Percentiles rank a stretch among this genome's conserved stretches.
Evolutionary conservation across 1,139 yeast species (phyloP).

Genomic region (Yamadazyma blattariae): DNA sequence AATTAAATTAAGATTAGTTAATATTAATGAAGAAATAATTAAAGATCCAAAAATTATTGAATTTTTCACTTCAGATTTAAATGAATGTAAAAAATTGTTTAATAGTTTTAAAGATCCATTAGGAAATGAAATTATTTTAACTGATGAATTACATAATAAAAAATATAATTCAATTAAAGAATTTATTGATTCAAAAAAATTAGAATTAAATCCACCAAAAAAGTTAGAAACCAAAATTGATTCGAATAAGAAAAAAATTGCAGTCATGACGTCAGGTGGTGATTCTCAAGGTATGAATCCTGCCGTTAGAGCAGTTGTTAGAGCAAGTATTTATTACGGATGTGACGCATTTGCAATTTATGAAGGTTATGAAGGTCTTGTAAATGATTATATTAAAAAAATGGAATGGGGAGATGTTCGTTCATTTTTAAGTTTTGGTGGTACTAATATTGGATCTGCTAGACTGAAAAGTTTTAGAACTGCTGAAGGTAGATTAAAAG

Average conservation of each 20-base stretch:
- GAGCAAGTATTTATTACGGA: conserved; percentile 68
- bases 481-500: conserved; percentile 63
- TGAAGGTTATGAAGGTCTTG: conserved; percentile 79
- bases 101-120: conserved; percentile 13
- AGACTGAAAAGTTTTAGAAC: conserved; percentile 68
- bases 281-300: conserved; percentile 90
- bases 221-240: background rate
- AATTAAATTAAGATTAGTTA: conserved; percentile 55
- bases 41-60: conserved; percentile 31
- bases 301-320: conserved; percentile 73
- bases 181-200: conserved; percentile 10
- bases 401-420: conserved; percentile 80
- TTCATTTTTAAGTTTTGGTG: conserved; percentile 72
- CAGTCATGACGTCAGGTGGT: conserved; percentile 86
- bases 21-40: conserved; percentile 24
- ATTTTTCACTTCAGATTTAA: conserved; percentile 52
- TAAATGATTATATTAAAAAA: conserved; percentile 54
- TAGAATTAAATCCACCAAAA: conserved; percentile 1
- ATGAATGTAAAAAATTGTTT: conserved; percentile 33
- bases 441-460: conserved; percentile 82
- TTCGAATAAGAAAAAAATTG: conserved; percentile 49
- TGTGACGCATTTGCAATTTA: conserved; percentile 72
- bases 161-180: conserved; percentile 7
- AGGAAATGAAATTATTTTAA: conserved; percentile 12
- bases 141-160: conserved; percentile 6